phyloP scores from a whole-genome alignment of 805 yeast genomes.

The Kregervanrija fluxuum region DNA sequence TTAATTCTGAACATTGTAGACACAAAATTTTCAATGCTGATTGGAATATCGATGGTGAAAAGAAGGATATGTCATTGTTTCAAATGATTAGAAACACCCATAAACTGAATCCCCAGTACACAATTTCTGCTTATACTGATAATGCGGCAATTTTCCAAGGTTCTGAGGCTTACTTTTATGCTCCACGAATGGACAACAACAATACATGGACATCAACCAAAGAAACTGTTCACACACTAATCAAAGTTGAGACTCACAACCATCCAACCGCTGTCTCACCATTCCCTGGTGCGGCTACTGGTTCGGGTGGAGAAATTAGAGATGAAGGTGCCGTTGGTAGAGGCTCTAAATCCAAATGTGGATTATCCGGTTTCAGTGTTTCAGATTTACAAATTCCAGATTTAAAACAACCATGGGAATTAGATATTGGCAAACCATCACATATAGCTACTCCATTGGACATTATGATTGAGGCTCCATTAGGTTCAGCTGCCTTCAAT shows the following conservation, averaged over 20 bases:
- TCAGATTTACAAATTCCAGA: constrained; percentile 85
- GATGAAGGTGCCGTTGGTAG: constrained; percentile 99
- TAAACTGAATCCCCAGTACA: constrained; percentile 66
- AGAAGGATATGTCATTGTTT: constrained; percentile 70
- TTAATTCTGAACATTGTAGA: constrained; percentile 98
- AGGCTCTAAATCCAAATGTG: constrained; percentile 96
- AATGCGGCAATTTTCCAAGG: constrained; percentile 96
- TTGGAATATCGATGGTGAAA: constrained; percentile 87
- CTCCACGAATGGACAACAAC: constrained; percentile 63
- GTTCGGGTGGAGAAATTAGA: constrained; percentile 99
- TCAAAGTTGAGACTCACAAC: constrained; percentile 97
- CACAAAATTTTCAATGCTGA: constrained; percentile 98
- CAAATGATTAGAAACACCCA: constrained; percentile 96
- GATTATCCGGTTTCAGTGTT: constrained; percentile 87
- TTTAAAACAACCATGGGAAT: constrained; percentile 91
- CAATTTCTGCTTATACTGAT: constrained; percentile 92
- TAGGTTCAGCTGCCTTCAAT: constrained; percentile 97
- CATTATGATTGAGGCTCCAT: constrained; percentile 94
- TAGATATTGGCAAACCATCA: constrained; percentile 78
- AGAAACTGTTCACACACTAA: constrained; percentile 81
- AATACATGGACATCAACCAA: constrained; percentile 66
- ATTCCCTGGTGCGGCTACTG: constrained; percentile 98
- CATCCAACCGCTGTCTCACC: constrained; percentile 99
- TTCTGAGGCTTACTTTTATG: constrained; percentile 63
- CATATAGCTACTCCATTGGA: constrained; percentile 92